Evolutionary conservation across 2,329 filamentous ascomycete species (phyloP), one percentile per base, ranked within the genome.

Genomic region (Diaporthe amygdali): DNA sequence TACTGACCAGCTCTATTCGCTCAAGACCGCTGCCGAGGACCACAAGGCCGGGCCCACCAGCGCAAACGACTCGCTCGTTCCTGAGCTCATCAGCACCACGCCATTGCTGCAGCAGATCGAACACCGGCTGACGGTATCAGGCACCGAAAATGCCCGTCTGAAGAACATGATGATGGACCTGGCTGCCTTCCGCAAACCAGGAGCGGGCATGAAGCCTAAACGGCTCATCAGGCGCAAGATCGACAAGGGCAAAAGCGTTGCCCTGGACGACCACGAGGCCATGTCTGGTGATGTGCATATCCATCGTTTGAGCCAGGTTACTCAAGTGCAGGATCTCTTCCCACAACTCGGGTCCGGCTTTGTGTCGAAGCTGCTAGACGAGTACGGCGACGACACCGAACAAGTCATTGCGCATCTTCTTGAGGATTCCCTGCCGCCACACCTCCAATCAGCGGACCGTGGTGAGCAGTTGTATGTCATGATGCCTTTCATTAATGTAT

Each of bases 271-370:
- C 54, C 78, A 80, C 4, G 78, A 81, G 9, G 83, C 86, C 7
- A 74, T 78, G 8, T 76, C 82, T 7, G 81, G 80, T 3, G 85
- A 88, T 52, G 84, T 95, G 41, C 94, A 96, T 77, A 84, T 96
- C 27, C 94, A 97, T 80, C 91, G 87, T 51, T 92, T 97, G 89
- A 95, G 93, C 76, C 89, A 96, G 61, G 90, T 98, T 66, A 93
- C 93, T 0, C 94, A 97, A 79, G 88, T 99, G n/a, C 95, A 97
- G 78, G 96, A 99, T 78, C 85, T 98, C 0, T 98, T 98, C 77
- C 94, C 96, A 0, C 90, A 97, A 73, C 85, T 98, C 12, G 95
- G 95, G 6, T 92, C 93, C 5, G 93, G 88, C 0, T 98, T 97
- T 78, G 85, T 98, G 20, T 87, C 93, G 22, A 92, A 89, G 76